These are phyloP conservation scores for Termitomyces sp. DNA, from an alignment of 1,284 basidiomycete genomes.

Conservation along the genomic window DNA sequence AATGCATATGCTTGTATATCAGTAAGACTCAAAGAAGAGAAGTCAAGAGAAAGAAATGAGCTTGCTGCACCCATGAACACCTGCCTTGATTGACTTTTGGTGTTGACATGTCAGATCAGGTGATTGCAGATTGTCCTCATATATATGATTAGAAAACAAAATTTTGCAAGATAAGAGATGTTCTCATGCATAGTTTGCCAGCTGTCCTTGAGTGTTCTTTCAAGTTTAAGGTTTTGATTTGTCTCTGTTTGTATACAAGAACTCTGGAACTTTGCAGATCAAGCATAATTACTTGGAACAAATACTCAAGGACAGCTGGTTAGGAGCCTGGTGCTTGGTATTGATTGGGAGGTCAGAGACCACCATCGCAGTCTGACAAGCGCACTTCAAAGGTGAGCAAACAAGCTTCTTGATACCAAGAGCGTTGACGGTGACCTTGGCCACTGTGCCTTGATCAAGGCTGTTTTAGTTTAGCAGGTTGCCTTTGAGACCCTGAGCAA, in stretches of 20 bases:
- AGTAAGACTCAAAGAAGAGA: background rate
- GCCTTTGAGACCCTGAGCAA: too few relatives aligned
- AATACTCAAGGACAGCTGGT: too few relatives aligned
- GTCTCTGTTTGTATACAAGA: background rate
- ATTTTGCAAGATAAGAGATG: background rate
- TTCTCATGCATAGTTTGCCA: background rate
- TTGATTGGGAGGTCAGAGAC: too few relatives aligned
- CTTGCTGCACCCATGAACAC: background rate
- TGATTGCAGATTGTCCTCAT: background rate
- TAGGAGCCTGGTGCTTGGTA: too few relatives aligned
- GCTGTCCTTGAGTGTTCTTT: constrained; percentile 1
- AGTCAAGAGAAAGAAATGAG: background rate
- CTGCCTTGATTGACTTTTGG: background rate
- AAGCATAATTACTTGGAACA: too few relatives aligned
- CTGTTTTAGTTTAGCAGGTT: too few relatives aligned
- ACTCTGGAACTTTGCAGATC: too few relatives aligned
- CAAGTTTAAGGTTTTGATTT: constrained; percentile 8
- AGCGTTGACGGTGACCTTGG: too few relatives aligned
- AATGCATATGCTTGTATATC: background rate
- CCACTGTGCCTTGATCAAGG: too few relatives aligned
- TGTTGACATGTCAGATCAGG: background rate
- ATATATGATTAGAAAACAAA: background rate
- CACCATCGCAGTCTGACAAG: too few relatives aligned
- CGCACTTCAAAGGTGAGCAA: too few relatives aligned
- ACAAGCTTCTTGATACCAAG: too few relatives aligned